Percentiles rank a stretch among this genome's conserved stretches.
These are phyloP conservation scores for Turritis glabra DNA, from an alignment of 345 rosid species.

Conservation along the genomic window DNA sequence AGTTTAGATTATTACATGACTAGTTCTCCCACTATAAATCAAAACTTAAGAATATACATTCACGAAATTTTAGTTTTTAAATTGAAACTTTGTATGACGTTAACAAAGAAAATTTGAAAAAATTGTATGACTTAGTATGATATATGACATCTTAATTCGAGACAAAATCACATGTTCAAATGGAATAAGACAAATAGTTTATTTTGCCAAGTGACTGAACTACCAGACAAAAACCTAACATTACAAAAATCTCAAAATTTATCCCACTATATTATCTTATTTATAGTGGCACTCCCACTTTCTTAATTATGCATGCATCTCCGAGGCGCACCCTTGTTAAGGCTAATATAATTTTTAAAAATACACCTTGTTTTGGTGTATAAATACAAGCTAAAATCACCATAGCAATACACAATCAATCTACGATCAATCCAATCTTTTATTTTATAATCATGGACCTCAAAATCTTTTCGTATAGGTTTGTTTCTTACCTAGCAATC, in stretches of 20 bases:
- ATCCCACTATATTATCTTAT: slow-evolving; percentile 27
- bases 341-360: not conserved
- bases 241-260: slow-evolving; percentile 1
- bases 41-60: slow-evolving; percentile 7
- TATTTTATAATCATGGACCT: slow-evolving; percentile 20
- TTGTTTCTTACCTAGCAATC: slow-evolving; percentile 17
- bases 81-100: slow-evolving; percentile 9
- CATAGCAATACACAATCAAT: slow-evolving; percentile 25
- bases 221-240: slow-evolving; percentile 26
- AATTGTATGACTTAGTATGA: too few relatives aligned
- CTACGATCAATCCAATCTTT: slow-evolving; percentile 5
- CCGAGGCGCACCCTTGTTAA: slow-evolving; percentile 28
- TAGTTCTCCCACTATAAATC: slow-evolving; percentile 25
- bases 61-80: not conserved
- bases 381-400: slow-evolving; percentile 28
- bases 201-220: slow-evolving; percentile 25
- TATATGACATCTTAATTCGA: slow-evolving; percentile 6
- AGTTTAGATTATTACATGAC: slow-evolving; percentile 18
- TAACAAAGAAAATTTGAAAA: not conserved
- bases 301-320: slow-evolving; percentile 37
- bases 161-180: slow-evolving; percentile 26
- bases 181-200: not conserved
- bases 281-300: slow-evolving; percentile 37
- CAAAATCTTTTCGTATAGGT: slow-evolving; percentile 14
- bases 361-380: slow-evolving; percentile 22